Base-by-base conservation (phyloP, 2,329 filamentous ascomycete species). In the Penicillium sp. region DNA sequence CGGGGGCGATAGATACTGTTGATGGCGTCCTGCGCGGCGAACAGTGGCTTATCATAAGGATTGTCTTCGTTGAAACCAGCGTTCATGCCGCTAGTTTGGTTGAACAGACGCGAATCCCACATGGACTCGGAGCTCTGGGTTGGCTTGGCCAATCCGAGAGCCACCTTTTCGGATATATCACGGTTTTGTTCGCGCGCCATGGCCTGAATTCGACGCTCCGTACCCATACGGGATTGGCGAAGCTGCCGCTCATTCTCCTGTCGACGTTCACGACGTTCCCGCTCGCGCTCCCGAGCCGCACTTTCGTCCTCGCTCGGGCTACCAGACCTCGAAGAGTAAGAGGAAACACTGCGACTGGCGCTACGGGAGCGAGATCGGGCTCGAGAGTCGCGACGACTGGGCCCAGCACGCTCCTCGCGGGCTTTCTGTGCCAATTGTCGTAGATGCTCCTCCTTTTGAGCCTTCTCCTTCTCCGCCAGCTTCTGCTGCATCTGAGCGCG, bases 31-130 rank as follows among this genome's bases (percentile, higher is more conserved):
- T 97, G 92, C 14, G 95, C 93, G 1, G 93, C 93, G 73, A 99
- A 99, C 8, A 99, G 80, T 21, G 95, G 95, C 77, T 98, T 98
- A 75, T 98, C 95, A 78, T 98, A 99, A 0, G 88, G 87, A 70
- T 99, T 95, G 74, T 99, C 95, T 75, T 99, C 95, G 74, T 99
- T 99, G 82, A 97, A 92, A 0, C 93, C 95, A 52, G 87, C 85
- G 65, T 92, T 89, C 72, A 99, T 96, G 0, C 95, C 95, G 66
- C 90, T 93, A 6, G 87, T 89, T 77, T 96, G 91, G 77, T 98
- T 97, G 78, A 99, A 99, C 29, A 99, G 78, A 41, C 95, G 84
- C 2, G 92, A 96, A 77, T 99, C 95, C 79, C 96, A 99, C 95
- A 98, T 98, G 24, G 90, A 88, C 74, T 99, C 95, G 54, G 89